Conservation (phyloP, 192 early-diverging fungal species). For the Rhizophagus prolifer region DNA sequence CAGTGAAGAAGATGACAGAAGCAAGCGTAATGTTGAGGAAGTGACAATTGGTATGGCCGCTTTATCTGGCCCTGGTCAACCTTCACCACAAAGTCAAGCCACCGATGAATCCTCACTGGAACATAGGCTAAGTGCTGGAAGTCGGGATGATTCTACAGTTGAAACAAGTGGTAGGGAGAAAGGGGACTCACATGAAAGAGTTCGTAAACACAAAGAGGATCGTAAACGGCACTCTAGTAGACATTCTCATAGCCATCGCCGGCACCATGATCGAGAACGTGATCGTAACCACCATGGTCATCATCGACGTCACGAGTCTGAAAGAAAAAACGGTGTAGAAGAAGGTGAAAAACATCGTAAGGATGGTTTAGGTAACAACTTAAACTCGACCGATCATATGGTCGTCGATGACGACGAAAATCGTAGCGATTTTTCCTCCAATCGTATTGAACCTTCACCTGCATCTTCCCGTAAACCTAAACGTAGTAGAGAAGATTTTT, state of each 20-base stretch:
- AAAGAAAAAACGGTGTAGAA: conserved; percentile 19
- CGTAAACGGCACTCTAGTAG: conserved; percentile 15
- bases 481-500: conserved; percentile 33
- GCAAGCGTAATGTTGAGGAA: conserved; percentile 19
- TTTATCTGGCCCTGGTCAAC: conserved; percentile 16
- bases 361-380: conserved; percentile 43
- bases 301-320: conserved; percentile 3
- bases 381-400: conserved; percentile 38
- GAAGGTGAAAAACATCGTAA: conserved; percentile 36
- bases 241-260: conserved; percentile 13
- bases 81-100: conserved; percentile 28
- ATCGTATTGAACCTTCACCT: conserved; percentile 36
- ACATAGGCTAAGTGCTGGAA: conserved; percentile 18
- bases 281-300: conserved; percentile 31
- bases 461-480: conserved; percentile 32
- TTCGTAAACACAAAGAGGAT: conserved; percentile 11
- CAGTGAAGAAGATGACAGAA: conserved; percentile 17
- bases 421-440: conserved; percentile 43
- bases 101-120: conserved; percentile 21
- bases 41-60: conserved; percentile 28
- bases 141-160: conserved; percentile 10
- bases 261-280: conserved; percentile 18
- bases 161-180: conserved; percentile 5
- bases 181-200: not conserved
- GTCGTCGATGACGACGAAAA: conserved; percentile 42